A percentile compares a stretch with the other conserved stretches of the same genome.
Evolutionary conservation across 306 rosid species (phyloP).

Genomic region (Sicyos edulis): DNA sequence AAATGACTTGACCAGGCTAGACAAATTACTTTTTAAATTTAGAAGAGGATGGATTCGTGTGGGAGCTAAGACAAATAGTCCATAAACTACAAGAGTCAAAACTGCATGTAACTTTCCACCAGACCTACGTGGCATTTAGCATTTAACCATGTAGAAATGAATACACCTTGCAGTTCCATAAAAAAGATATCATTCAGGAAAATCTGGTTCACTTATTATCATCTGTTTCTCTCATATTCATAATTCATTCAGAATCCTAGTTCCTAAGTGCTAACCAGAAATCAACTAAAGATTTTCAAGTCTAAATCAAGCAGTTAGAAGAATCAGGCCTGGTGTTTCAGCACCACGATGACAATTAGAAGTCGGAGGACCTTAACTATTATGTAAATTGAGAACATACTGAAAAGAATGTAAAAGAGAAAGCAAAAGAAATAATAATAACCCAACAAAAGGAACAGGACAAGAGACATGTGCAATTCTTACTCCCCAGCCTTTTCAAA

Average conservation of each 20-base stretch:
- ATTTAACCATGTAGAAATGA: constrained; percentile 3
- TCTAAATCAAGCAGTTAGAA: constrained; percentile 10
- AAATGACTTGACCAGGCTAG: not conserved
- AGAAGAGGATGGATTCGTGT: not conserved
- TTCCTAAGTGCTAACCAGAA: constrained; percentile 10
- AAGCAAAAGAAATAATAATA: not conserved
- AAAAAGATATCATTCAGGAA: not conserved
- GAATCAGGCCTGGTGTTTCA: not conserved
- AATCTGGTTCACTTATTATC: not conserved
- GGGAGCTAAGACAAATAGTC: not conserved
- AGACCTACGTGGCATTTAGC: not conserved
- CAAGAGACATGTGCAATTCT: constrained; percentile 27
- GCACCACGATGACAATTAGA: constrained; percentile 1
- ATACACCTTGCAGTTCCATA: not conserved
- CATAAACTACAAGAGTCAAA: not conserved
- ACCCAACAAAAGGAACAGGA: not conserved
- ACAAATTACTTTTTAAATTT: not conserved
- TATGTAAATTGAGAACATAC: not conserved
- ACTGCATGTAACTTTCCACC: not conserved
- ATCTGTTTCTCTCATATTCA: not conserved
- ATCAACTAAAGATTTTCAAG: not conserved
- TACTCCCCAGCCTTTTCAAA: constrained; percentile 96
- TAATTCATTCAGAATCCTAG: not conserved
- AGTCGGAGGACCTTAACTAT: not conserved
- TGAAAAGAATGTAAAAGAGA: not conserved